These are phyloP conservation scores for Fusarium acutatum DNA, from an alignment of 2,329 filamentous ascomycete genomes.

Conservation along the genomic window DNA sequence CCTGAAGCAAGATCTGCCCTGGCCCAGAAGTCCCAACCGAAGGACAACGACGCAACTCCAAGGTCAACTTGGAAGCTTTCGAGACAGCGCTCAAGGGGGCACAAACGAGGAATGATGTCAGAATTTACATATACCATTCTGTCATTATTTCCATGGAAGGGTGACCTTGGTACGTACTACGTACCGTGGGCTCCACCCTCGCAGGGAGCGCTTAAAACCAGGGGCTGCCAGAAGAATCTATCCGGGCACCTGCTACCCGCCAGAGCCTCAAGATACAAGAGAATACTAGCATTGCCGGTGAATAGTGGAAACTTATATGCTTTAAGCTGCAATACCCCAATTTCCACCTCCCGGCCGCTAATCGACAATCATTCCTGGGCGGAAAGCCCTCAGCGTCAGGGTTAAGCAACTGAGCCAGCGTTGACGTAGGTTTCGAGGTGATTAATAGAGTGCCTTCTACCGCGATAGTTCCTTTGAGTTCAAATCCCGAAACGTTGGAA, in stretches of 20 bases:
- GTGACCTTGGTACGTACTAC: too few species aligned
- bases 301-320: background rate
- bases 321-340: background rate
- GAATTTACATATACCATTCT: rapidly evolving
- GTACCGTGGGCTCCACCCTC: background rate
- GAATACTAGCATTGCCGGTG: rapidly evolving
- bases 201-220: background rate
- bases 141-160: too few species aligned
- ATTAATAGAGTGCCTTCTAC: too few species aligned
- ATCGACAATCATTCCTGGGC: background rate
- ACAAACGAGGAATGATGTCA: rapidly evolving
- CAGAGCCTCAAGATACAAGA: background rate
- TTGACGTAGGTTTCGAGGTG: background rate
- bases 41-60: background rate
- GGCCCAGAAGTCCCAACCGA: background rate
- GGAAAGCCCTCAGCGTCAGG: background rate
- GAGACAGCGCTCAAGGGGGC: rapidly evolving
- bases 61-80: too few species aligned
- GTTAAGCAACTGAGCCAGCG: too few species aligned
- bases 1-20: background rate
- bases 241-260: too few species aligned
- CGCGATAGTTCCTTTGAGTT: background rate
- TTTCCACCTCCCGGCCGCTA: background rate
- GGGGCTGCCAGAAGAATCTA: background rate
- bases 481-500: background rate